Percentiles rank a stretch among this genome's conserved stretches.
phyloP scores from a whole-genome alignment of 129 eudicot species.

The Flaveria bidentis region DNA sequence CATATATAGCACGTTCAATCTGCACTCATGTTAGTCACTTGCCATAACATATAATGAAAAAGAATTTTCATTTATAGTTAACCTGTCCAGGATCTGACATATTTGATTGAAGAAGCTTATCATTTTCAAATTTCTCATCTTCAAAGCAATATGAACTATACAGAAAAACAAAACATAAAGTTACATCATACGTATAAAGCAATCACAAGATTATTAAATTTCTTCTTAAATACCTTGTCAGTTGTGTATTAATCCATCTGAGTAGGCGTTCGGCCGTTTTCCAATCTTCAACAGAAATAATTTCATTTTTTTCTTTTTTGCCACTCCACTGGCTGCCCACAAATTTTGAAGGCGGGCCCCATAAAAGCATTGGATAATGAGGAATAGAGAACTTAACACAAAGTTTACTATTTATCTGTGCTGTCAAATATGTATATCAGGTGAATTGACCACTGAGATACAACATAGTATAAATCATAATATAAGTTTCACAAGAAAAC shows the following conservation, averaged over 20 bases:
- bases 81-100: slow-evolving; percentile 77
- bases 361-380: slow-evolving; percentile 73
- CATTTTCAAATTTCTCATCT: slow-evolving; percentile 67
- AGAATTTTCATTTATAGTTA: not conserved
- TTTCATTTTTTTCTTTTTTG: slow-evolving; percentile 58
- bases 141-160: slow-evolving; percentile 66
- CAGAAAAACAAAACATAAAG: not conserved
- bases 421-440: slow-evolving; percentile 69
- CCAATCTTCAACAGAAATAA: slow-evolving; percentile 53
- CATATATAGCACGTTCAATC: slow-evolving; percentile 87
- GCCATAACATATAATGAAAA: not conserved
- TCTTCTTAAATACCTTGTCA: slow-evolving; percentile 54
- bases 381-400: slow-evolving; percentile 72
- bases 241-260: slow-evolving; percentile 72
- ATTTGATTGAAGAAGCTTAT: slow-evolving; percentile 52
- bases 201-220: not conserved
- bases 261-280: slow-evolving; percentile 75
- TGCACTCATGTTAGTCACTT: slow-evolving; percentile 20
- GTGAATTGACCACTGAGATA: slow-evolving; percentile 38
- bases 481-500: slow-evolving; percentile 15
- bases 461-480: not conserved
- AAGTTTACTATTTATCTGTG: slow-evolving; percentile 84
- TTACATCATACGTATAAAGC: not conserved
- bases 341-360: slow-evolving; percentile 81
- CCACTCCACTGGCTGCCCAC: slow-evolving; percentile 53